phyloP scores from a whole-genome alignment of 306 rosid genomes.

The Leucaena leucocephala region DNA sequence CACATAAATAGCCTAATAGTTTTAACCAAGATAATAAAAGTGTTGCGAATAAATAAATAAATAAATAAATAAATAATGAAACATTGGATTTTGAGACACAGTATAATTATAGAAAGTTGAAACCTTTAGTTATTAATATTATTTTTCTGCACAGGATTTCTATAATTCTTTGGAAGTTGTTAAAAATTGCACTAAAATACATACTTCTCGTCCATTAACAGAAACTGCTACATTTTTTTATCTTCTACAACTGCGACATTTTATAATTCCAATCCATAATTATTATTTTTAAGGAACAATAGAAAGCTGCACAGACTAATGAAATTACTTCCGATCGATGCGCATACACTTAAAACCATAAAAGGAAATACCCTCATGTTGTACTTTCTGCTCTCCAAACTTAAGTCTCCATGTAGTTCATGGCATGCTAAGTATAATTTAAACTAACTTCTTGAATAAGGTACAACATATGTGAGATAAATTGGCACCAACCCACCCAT shows the following conservation, averaged over 20 bases:
- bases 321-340: constrained; percentile 37
- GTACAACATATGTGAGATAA: constrained; percentile 25
- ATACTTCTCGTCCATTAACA: constrained; percentile 23
- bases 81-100: constrained; percentile 12
- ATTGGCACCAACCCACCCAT: constrained; percentile 34
- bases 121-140: constrained; percentile 7
- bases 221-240: not conserved
- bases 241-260: not conserved
- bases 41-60: constrained; percentile 20
- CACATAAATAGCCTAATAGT: not conserved
- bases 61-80: not conserved
- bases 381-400: constrained; percentile 26
- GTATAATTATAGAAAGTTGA: constrained; percentile 17
- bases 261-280: constrained; percentile 23
- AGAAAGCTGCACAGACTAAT: constrained; percentile 22
- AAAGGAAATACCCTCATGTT: constrained; percentile 15
- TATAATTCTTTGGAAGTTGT: constrained; percentile 16
- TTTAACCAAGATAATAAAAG: constrained; percentile 5
- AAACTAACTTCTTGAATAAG: constrained; percentile 31
- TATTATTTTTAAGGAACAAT: constrained; percentile 25
- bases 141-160: constrained; percentile 13
- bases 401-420: constrained; percentile 44
- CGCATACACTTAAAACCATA: constrained; percentile 23
- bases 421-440: constrained; percentile 26
- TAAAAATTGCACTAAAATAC: constrained; percentile 30